phyloP scores from a whole-genome alignment of 169 alveolate genomes.

The Plasmodium adleri region DNA sequence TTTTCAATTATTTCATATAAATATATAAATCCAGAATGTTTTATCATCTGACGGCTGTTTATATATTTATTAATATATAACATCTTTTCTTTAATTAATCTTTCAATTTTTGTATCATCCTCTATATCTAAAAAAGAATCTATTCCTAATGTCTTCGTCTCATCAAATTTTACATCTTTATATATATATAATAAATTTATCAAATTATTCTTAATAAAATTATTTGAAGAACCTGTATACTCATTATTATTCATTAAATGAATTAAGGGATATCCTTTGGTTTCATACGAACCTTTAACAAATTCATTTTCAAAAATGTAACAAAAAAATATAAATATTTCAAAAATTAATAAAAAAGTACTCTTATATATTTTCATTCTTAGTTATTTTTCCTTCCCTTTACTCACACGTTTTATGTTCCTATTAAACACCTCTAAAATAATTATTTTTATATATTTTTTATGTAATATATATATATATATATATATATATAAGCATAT shows the following conservation, averaged over 20 bases:
- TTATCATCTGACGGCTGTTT: slow-evolving; percentile 15
- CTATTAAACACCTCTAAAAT: neutral
- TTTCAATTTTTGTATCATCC: slow-evolving; percentile 49
- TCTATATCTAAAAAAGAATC: slow-evolving; percentile 44
- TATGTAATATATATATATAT: neutral
- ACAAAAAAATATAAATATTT: slow-evolving; percentile 19
- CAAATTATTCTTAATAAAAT: slow-evolving; percentile 39
- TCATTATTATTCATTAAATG: slow-evolving; percentile 33
- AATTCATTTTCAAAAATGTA: slow-evolving; percentile 38
- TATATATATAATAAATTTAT: slow-evolving; percentile 37
- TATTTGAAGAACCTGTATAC: slow-evolving; percentile 18
- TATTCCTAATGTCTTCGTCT: slow-evolving; percentile 2
- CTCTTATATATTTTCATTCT: slow-evolving; percentile 2
- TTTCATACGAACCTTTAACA: slow-evolving; percentile 41
- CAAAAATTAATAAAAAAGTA: neutral
- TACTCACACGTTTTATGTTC: no score
- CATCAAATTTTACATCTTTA: slow-evolving; percentile 21
- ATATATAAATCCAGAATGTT: slow-evolving; percentile 51
- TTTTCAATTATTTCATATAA: slow-evolving; percentile 60
- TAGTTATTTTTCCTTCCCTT: neutral
- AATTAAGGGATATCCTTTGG: slow-evolving; percentile 50
- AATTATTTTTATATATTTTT: neutral
- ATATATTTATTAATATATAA: slow-evolving; percentile 26
- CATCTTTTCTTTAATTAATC: slow-evolving; percentile 33
- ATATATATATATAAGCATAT: neutral